Conservation (phyloP, 177 flowering plant genomes). For the Vitis hybrid region DNA sequence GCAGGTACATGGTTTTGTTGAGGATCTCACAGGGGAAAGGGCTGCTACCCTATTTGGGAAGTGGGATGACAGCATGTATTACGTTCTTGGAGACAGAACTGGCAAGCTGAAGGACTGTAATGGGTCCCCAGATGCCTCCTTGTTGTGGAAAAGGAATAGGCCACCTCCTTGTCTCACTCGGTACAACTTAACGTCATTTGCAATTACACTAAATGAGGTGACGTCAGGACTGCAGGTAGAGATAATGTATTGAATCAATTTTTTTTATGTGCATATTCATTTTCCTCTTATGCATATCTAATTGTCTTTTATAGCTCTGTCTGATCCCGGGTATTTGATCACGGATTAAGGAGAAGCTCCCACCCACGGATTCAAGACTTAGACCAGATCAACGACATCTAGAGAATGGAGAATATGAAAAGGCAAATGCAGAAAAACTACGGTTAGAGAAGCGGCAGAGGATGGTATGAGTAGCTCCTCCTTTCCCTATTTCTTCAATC, state of each 20-base stretch:
- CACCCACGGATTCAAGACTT: conserved; percentile 93
- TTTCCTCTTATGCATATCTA: conserved; percentile 35
- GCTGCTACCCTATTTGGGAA: conserved; percentile 77
- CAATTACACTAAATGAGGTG: conserved; percentile 84
- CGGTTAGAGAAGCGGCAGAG: conserved; percentile 88
- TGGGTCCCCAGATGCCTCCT: conserved; percentile 39
- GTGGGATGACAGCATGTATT: conserved; percentile 91
- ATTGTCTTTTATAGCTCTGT: conserved; percentile 45
- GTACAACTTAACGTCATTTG: conserved; percentile 88
- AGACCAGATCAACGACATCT: conserved; percentile 94
- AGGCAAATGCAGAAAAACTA: conserved; percentile 83
- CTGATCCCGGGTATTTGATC: conserved; percentile 60
- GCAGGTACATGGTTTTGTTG: conserved; percentile 85
- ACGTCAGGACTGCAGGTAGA: conserved; percentile 84
- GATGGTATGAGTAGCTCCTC: conserved; percentile 48
- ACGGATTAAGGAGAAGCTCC: conserved; percentile 90
- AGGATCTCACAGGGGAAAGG: conserved; percentile 63
- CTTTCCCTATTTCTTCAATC: neutral
- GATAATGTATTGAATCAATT: conserved; percentile 23
- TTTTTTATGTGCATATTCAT: conserved; percentile 12
- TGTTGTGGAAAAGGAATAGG: conserved; percentile 73
- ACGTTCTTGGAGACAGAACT: conserved; percentile 44
- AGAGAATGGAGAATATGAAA: conserved; percentile 93
- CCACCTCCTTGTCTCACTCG: conserved; percentile 71
- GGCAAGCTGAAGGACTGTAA: conserved; percentile 41